Evolutionary conservation across 768 basidiomycete genomes (phyloP), one percentile per base, ranked within the genome.

Genomic region (Naganishia randhawae): DNA sequence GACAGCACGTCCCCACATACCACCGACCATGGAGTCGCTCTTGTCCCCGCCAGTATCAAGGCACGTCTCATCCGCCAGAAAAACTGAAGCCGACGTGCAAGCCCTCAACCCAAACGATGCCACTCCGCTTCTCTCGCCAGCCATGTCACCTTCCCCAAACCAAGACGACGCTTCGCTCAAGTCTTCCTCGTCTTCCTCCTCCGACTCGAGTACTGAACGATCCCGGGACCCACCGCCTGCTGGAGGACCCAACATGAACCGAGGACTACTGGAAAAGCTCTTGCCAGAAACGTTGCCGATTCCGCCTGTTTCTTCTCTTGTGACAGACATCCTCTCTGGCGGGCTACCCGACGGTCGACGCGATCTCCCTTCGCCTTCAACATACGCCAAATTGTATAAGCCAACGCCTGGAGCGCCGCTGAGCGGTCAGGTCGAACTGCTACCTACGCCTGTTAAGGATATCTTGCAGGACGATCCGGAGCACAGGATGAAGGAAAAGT

Each of bases 361-460:
- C 3, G 57, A 61, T 1, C 13, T 61, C 1, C 57, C 57, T 25
- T 61, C 57, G 16, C 63, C 67, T n/a, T 17, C 55, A 13, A 48
- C 16, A 6, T 62, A 68, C 32, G 61, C 39, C 31, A 63, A 68
- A 27, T 22, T 33, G 17, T 22, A 45, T 17, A 54, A 67, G 33
- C 50, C 64, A 4, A 19, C 17, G 35, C 37, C 61, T 2, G 70
- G 70, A 13, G 70, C 66, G 16, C 70, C 70, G 16, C 51, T 71
- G 22, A 53, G 50, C 22, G 54, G 35, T 17, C 64, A 71, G 35
- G 13, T 22, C 25, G 66, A 67, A 50, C 50, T 71, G 51, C 27
- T 71, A 14, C 66, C 70, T 14, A 54, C 50, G 7, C 14, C 45
- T 4, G 45, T 61, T 42, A 31, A 48, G 14, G 50, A 53, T 16